Evolutionary conservation across 1,284 basidiomycete species (phyloP).

Genomic region (Porogramme epimiltina): DNA sequence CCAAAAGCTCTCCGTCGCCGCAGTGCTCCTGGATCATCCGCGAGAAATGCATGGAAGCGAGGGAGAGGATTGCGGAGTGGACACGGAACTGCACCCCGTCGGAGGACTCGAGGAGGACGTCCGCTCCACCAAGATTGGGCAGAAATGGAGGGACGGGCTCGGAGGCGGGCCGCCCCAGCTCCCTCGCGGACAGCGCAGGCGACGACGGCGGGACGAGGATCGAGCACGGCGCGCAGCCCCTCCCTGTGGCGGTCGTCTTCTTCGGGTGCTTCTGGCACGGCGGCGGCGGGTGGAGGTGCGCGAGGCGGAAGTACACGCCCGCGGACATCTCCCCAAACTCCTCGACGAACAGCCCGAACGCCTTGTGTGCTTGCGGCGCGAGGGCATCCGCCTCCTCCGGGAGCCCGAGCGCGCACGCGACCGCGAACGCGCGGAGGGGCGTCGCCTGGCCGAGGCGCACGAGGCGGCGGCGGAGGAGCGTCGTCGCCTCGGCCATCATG

Average conservation of each 20-base stretch:
- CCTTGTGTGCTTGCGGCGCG: constrained; percentile 13
- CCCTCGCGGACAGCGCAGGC: background rate
- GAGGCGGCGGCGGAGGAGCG: constrained; percentile 17
- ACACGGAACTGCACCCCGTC: constrained; percentile 21
- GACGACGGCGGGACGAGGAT: too few species aligned
- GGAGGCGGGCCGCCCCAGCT: background rate
- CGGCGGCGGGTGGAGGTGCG: constrained; percentile 7
- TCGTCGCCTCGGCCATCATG: constrained; percentile 17
- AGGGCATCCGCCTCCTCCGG: constrained; percentile 14
- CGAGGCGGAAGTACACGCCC: constrained; percentile 18
- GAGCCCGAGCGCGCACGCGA: constrained; percentile 34
- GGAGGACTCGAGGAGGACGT: constrained; percentile 20
- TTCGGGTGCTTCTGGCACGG: constrained; percentile 1
- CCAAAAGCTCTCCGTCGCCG: background rate
- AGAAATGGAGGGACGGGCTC: constrained; percentile 10
- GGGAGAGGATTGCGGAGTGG: constrained; percentile 18
- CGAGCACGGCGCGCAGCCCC: too few species aligned
- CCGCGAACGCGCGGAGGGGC: constrained; percentile 33
- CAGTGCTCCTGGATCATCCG: constrained; percentile 3
- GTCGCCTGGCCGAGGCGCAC: constrained; percentile 22
- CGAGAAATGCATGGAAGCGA: constrained; percentile 19
- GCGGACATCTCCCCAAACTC: constrained; percentile 17
- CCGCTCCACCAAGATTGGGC: constrained; percentile 17
- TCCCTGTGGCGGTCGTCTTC: background rate
- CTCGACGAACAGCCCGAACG: constrained; percentile 10